Conservation (phyloP, 2,329 filamentous ascomycete genomes). For the Pseudogymnoascus sp. region DNA sequence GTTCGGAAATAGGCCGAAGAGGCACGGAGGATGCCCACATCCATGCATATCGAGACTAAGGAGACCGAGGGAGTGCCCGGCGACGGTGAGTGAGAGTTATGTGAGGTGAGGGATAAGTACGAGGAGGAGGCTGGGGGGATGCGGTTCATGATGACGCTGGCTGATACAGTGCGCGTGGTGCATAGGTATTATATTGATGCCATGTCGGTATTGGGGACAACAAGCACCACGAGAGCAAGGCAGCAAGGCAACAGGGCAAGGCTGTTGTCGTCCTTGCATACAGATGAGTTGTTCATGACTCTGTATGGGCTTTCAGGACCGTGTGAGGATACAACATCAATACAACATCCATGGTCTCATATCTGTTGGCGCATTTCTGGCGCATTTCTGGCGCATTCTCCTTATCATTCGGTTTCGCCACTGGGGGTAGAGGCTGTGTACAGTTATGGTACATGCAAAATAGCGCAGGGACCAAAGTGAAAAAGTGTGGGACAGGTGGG, state of each 20-base stretch:
- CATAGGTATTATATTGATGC: not conserved
- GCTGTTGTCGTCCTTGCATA: not conserved
- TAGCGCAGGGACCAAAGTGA: not conserved
- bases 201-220: not conserved
- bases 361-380: not conserved
- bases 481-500: not conserved
- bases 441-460: not conserved
- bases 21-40: not conserved
- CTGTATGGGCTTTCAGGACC: not conserved
- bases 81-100: not conserved
- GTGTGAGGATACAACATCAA: not conserved
- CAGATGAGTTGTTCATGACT: not conserved
- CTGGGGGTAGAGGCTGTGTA: not conserved
- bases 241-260: not conserved
- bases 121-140: not conserved
- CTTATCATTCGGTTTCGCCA: not conserved
- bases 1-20: not conserved
- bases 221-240: not conserved
- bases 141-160: not conserved
- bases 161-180: not conserved
- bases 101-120: not conserved
- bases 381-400: not conserved
- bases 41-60: not conserved
- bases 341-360: conserved; percentile 1
- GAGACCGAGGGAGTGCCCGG: not conserved